A percentile compares a stretch with the other conserved stretches of the same genome.
These are phyloP conservation scores for Aureobasidium namibiae DNA, from an alignment of 2,329 filamentous ascomycete species.

Conservation along the genomic window DNA sequence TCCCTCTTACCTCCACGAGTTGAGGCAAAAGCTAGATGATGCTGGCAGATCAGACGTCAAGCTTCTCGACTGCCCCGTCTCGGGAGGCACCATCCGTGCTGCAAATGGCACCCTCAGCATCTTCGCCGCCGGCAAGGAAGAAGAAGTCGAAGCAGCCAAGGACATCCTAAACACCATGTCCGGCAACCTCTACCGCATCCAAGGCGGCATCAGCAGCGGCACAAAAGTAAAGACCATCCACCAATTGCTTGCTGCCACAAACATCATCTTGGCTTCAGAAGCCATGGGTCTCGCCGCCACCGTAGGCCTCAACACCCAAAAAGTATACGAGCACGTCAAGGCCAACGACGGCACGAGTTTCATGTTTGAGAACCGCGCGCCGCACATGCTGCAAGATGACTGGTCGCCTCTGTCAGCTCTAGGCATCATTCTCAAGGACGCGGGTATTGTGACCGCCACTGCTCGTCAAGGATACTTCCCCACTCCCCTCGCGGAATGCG, in stretches of 20 bases:
- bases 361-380: conserved; percentile 51
- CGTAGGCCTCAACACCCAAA: conserved; percentile 44
- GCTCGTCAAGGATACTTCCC: conserved; percentile 51
- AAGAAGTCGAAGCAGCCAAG: conserved; percentile 46
- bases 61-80: conserved; percentile 65
- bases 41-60: conserved; percentile 53
- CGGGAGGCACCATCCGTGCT: conserved; percentile 59
- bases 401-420: conserved; percentile 38
- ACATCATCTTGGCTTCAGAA: conserved; percentile 49
- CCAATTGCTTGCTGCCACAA: conserved; percentile 50
- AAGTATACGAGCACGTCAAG: conserved; percentile 42
- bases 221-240: conserved; percentile 53
- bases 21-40: conserved; percentile 49
- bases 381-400: conserved; percentile 45
- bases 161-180: conserved; percentile 57
- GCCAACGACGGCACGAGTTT: conserved; percentile 36
- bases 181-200: conserved; percentile 52
- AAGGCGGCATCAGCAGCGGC: conserved; percentile 44
- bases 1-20: conserved; percentile 54
- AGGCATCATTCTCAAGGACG: conserved; percentile 41
- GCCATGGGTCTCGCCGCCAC: conserved; percentile 49
- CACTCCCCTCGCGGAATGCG: conserved; percentile 51
- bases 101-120: conserved; percentile 67
- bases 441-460: conserved; percentile 59
- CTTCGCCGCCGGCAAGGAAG: conserved; percentile 56